These are phyloP conservation scores for Stephania japonica DNA, from an alignment of 164 flowering plant genomes.

Conservation along the genomic window DNA sequence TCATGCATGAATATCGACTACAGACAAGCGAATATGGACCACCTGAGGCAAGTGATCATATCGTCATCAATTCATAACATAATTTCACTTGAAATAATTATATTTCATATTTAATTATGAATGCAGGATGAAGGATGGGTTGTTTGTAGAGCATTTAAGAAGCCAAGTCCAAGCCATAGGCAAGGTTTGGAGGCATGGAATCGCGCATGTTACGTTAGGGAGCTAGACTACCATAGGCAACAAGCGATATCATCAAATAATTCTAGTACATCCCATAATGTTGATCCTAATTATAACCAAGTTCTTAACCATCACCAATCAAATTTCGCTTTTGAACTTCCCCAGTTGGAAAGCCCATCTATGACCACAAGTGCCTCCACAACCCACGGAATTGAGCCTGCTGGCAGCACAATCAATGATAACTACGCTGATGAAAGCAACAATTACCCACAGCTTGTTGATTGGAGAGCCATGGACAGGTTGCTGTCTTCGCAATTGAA, in stretches of 20 bases:
- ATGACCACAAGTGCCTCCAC: conserved; percentile 37
- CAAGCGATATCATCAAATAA: conserved; percentile 17
- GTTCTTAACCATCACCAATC: conserved; percentile 14
- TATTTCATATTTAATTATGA: no score
- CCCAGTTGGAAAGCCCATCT: conserved; percentile 50
- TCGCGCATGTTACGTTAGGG: conserved; percentile 24
- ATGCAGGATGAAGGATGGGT: conserved; percentile 98
- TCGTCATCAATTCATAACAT: background rate
- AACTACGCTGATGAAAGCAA: conserved; percentile 22
- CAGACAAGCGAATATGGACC: conserved; percentile 57
- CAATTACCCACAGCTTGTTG: conserved; percentile 22
- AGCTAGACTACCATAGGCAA: conserved; percentile 11
- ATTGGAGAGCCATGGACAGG: conserved; percentile 49
- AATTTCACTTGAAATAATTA: no score
- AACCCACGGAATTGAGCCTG: conserved; percentile 20
- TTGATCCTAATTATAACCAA: conserved; percentile 17
- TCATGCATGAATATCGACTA: conserved; percentile 77
- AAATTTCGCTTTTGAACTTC: conserved; percentile 30
- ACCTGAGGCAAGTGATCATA: conserved; percentile 46
- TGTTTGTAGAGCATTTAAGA: conserved; percentile 85
- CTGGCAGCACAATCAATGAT: background rate
- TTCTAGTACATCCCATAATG: conserved; percentile 12
- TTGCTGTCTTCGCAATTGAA: conserved; percentile 33
- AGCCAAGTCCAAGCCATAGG: conserved; percentile 55
- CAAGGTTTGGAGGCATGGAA: conserved; percentile 50